Evolutionary conservation across 768 basidiomycete species (phyloP).

Genomic region (Amanita exitialis): DNA sequence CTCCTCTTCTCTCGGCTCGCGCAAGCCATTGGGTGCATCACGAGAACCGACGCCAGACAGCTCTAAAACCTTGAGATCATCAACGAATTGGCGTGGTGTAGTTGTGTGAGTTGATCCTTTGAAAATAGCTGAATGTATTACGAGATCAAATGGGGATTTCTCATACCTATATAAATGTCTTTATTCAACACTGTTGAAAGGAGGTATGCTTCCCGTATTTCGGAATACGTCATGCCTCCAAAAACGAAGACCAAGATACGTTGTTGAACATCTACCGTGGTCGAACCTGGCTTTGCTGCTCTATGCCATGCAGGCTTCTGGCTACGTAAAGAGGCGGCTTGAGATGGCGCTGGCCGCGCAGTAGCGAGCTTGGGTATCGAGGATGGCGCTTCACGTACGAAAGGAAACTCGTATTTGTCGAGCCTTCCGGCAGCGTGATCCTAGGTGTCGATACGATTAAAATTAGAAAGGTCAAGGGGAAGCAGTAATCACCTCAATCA

Average conservation of each 20-base stretch:
- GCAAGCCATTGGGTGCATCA: conserved; percentile 59
- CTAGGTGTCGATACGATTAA: conserved; percentile 26
- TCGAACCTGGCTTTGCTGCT: conserved; percentile 37
- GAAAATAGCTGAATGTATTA: background rate
- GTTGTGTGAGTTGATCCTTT: conserved; percentile 86
- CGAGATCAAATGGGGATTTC: background rate
- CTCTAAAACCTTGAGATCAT: conserved; percentile 82
- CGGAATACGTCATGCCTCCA: conserved; percentile 94
- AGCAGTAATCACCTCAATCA: conserved; percentile 60
- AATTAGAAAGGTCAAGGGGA: background rate
- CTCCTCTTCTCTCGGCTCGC: conserved; percentile 31
- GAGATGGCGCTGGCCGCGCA: conserved; percentile 42
- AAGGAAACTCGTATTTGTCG: conserved; percentile 77
- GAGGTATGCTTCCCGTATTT: conserved; percentile 82
- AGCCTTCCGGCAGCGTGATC: conserved; percentile 76
- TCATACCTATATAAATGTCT: conserved; percentile 84
- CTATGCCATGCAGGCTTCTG: conserved; percentile 88
- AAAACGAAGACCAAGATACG: conserved; percentile 85
- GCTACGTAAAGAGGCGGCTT: conserved; percentile 73
- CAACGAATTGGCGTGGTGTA: conserved; percentile 77
- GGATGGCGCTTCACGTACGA: conserved; percentile 72
- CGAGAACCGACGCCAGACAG: conserved; percentile 78
- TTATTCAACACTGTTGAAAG: conserved; percentile 67
- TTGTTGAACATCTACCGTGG: conserved; percentile 48
- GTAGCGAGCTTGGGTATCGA: conserved; percentile 33